phyloP scores from a whole-genome alignment of 345 rosid genomes.

The Psidium guajava region DNA sequence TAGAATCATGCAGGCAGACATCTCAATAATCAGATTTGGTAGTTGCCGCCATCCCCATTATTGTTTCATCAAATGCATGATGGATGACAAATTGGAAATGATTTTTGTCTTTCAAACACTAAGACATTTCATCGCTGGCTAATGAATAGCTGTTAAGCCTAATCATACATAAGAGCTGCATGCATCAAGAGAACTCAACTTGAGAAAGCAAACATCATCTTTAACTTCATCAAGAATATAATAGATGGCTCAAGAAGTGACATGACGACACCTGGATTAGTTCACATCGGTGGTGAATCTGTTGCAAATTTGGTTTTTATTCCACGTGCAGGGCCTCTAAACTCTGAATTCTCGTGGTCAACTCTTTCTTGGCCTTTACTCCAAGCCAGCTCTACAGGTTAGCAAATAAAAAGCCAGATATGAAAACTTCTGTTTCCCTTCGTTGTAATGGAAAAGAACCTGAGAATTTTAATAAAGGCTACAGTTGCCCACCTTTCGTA shows the following conservation, averaged over 20 bases:
- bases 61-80: not conserved
- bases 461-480: not conserved
- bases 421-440: not conserved
- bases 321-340: not conserved
- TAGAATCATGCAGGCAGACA: not conserved
- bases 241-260: no score
- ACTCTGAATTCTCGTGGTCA: not conserved
- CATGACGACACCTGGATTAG: no score
- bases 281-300: not conserved
- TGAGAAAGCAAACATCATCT: no score
- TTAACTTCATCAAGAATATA: no score
- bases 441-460: not conserved
- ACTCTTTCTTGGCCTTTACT: not conserved
- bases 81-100: not conserved
- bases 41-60: not conserved
- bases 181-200: no score
- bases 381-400: not conserved
- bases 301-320: not conserved
- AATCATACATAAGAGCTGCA: no score
- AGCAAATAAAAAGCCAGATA: not conserved
- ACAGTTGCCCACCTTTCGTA: not conserved
- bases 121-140: fast-evolving
- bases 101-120: not conserved
- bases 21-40: not conserved
- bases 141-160: not conserved